Base-by-base conservation (phyloP, 2,329 filamentous ascomycete genomes). In the Talaromyces sp. region DNA sequence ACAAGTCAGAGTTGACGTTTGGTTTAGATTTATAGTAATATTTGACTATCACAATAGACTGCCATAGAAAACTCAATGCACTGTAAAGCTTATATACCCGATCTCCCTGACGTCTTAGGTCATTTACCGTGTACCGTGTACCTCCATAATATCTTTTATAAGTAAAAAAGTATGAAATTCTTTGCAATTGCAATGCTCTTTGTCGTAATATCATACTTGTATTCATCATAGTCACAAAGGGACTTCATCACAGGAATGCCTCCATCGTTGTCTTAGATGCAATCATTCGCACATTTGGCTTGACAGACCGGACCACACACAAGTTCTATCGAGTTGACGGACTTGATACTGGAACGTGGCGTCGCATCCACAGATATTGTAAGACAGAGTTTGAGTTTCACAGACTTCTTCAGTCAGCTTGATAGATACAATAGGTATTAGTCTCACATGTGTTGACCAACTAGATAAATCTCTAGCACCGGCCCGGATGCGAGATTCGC, bases 311-410 rank as follows among this genome's bases (percentile, higher is more conserved):
- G 47, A 14, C 10, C 62, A 27, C 8, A 61, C 59, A 63, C 60
- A 69, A 2, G 60, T 52, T 16, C 62, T 37, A 63, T 71, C 68
- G 3, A 69, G 64, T 7, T 45, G 45, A 58, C 67, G 50, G 8
- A 68, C 66, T 61, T 69, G 64, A 16, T 68, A 16, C 4, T 47
- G 37, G 24, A 66, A 66, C 1, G 13, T 11, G 24, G 2, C 14
- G 7, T 62, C 50, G n/a, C 22, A 4, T 50, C 3, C 10, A 3
- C 19, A 27, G 47, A 14, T 24, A 14, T 16, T 22, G 6, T 27
- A 6, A 7, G 47, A 50, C 13, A 50, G 11, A 14, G 14, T 31
- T 2, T 2, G 10, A 7, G 22, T 22, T 16, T 6, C 3, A 16
- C 10, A 27, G 19, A 16, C 22, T 50, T 50, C 47, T 3, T 50